Conservation (phyloP, 2,329 filamentous ascomycete genomes). For the Trichocomaceae sp. region DNA sequence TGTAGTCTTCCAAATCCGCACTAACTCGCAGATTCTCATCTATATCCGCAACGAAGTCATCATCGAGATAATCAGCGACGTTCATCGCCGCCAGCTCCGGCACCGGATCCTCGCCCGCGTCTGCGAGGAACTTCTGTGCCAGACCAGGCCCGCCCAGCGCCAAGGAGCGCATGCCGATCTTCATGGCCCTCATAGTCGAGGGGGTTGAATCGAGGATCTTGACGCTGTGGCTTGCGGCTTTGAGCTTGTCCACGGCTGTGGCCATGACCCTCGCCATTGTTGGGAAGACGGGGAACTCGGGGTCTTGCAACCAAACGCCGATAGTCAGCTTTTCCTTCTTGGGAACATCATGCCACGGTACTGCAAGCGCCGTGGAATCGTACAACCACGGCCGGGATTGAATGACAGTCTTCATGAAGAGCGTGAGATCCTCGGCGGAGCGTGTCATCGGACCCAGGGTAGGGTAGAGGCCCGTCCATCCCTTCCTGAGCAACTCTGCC, state of each 20-base stretch:
- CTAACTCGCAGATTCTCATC: background rate
- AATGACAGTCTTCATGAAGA: slow-evolving; percentile 2
- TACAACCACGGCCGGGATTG: background rate
- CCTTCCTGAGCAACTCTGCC: slow-evolving; percentile 15
- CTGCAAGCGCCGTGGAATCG: background rate
- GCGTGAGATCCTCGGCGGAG: background rate
- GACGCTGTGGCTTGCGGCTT: too few species aligned
- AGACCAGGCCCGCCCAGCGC: background rate
- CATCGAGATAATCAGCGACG: too few species aligned
- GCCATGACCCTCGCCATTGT: background rate
- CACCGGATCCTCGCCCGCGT: too few species aligned
- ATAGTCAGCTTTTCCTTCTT: background rate
- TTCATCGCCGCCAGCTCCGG: too few species aligned
- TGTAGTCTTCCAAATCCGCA: background rate
- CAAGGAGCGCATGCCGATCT: background rate
- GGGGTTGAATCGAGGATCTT: background rate
- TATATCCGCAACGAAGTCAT: too few species aligned
- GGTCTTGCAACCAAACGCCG: background rate
- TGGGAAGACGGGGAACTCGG: background rate
- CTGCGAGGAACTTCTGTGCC: background rate
- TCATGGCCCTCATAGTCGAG: background rate
- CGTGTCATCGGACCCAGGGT: slow-evolving; percentile 28
- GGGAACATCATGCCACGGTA: background rate
- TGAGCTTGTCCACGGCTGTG: background rate
- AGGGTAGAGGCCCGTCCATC: slow-evolving; percentile 23